Conservation (phyloP, 345 rosid genomes). For the Moricandia moricandioides region DNA sequence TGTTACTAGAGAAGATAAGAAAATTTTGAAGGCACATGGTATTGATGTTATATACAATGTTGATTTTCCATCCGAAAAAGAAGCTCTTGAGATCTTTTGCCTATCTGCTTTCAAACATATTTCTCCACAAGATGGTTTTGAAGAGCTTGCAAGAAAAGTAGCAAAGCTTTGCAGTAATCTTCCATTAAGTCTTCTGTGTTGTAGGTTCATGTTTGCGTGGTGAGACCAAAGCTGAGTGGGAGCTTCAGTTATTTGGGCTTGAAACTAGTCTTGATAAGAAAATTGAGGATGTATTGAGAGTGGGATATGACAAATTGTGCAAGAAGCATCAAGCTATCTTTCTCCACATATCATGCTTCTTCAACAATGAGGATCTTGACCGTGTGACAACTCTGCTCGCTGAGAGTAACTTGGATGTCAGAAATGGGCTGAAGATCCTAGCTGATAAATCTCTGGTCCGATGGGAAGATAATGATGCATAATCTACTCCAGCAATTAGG, state of each 20-base stretch:
- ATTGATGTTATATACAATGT: background rate
- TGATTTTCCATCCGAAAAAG: background rate
- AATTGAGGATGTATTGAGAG: slow-evolving; percentile 5
- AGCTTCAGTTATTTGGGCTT: background rate
- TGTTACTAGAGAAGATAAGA: background rate
- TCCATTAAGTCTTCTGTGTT: background rate
- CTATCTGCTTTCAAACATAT: background rate
- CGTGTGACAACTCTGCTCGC: background rate
- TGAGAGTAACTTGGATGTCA: background rate
- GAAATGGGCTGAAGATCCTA: slow-evolving; percentile 4
- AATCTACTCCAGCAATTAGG: slow-evolving; percentile 20
- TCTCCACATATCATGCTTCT: slow-evolving; percentile 39
- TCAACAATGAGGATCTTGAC: background rate
- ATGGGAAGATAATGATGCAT: slow-evolving; percentile 23
- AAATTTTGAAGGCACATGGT: background rate
- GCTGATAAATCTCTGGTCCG: slow-evolving; percentile 17
- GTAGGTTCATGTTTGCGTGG: background rate
- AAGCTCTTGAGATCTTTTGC: background rate
- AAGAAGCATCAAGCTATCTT: slow-evolving; percentile 13
- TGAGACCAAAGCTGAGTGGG: background rate
- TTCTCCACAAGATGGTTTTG: background rate
- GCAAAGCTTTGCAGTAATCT: background rate
- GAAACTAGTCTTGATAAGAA: background rate
- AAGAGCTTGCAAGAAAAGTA: background rate
- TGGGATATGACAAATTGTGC: slow-evolving; percentile 33